Percentiles rank a stretch among this genome's conserved stretches.
Evolutionary conservation across 139 green algal genomes (phyloP).

Genomic region (Coelastrella sp.): DNA sequence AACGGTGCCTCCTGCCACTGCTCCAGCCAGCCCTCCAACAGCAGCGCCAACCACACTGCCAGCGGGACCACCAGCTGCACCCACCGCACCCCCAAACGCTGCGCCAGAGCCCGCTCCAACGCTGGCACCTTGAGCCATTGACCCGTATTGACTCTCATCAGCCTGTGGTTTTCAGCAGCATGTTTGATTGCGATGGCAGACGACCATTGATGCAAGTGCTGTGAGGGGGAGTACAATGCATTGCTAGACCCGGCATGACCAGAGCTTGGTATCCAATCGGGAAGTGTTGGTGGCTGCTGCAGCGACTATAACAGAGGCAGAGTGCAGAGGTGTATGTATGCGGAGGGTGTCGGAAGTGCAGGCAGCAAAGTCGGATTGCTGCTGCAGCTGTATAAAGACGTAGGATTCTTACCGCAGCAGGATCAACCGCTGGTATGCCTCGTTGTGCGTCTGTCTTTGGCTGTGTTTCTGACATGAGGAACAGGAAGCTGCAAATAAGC

Average conservation of each 20-base stretch:
- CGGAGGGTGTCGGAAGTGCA: too few relatives aligned
- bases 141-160: neutral
- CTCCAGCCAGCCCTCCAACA: constrained; percentile 19
- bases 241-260: too few relatives aligned
- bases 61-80: constrained; percentile 30
- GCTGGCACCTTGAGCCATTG: neutral
- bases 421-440: constrained; percentile 30
- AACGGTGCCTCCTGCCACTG: constrained; percentile 20
- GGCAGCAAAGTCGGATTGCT: too few relatives aligned
- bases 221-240: neutral
- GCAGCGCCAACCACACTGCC: constrained; percentile 33
- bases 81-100: constrained; percentile 29
- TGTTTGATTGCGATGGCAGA: too few relatives aligned
- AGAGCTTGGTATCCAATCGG: too few relatives aligned
- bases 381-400: too few relatives aligned
- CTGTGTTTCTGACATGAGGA: neutral
- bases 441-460: constrained; percentile 15
- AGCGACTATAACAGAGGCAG: too few relatives aligned
- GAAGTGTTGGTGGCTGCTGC: too few relatives aligned
- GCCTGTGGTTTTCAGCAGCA: neutral
- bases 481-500: neutral
- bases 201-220: neutral
- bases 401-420: neutral
- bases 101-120: constrained; percentile 12
- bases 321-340: too few relatives aligned